These are phyloP conservation scores for Bipolaris bicolor DNA, from an alignment of 2,329 filamentous ascomycete genomes.

Conservation along the genomic window DNA sequence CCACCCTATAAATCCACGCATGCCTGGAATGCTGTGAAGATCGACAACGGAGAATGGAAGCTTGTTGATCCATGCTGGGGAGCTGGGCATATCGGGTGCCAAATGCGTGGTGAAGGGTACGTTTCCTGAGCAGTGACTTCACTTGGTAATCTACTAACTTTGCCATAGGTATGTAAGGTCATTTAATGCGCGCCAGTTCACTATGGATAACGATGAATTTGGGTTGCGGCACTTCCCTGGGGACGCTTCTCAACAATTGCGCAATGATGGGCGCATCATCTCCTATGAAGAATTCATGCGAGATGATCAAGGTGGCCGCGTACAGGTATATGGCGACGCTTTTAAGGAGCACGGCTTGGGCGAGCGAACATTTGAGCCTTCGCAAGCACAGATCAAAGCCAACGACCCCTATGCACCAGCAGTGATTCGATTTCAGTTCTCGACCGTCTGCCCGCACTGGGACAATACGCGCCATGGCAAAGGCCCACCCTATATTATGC, in stretches of 20 bases:
- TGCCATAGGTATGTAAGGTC: constrained; percentile 63
- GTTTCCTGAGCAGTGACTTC: constrained; percentile 41
- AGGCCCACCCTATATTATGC: constrained; percentile 70
- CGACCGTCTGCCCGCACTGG: constrained; percentile 83
- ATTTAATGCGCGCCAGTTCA: constrained; percentile 67
- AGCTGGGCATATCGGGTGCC: constrained; percentile 68
- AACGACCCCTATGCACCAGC: constrained; percentile 53
- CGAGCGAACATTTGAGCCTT: constrained; percentile 67
- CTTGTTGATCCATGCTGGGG: constrained; percentile 94
- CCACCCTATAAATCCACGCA: constrained; percentile 72
- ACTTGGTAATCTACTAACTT: constrained; percentile 3
- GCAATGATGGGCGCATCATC: constrained; percentile 69
- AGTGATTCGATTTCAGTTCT: constrained; percentile 77
- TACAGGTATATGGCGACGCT: constrained; percentile 43
- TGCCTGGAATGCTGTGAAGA: constrained; percentile 91
- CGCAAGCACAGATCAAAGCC: constrained; percentile 65
- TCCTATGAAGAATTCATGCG: constrained; percentile 84
- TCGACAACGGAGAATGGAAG: constrained; percentile 90
- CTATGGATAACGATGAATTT: constrained; percentile 77
- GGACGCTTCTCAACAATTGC: constrained; percentile 73
- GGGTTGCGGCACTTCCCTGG: constrained; percentile 79
- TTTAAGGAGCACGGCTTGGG: constrained; percentile 57
- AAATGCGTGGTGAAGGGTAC: constrained; percentile 56
- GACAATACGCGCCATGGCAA: constrained; percentile 70
- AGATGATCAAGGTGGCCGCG: constrained; percentile 57